These are phyloP conservation scores for Kockovaella imperatae DNA, from an alignment of 768 basidiomycete genomes.

Conservation along the genomic window DNA sequence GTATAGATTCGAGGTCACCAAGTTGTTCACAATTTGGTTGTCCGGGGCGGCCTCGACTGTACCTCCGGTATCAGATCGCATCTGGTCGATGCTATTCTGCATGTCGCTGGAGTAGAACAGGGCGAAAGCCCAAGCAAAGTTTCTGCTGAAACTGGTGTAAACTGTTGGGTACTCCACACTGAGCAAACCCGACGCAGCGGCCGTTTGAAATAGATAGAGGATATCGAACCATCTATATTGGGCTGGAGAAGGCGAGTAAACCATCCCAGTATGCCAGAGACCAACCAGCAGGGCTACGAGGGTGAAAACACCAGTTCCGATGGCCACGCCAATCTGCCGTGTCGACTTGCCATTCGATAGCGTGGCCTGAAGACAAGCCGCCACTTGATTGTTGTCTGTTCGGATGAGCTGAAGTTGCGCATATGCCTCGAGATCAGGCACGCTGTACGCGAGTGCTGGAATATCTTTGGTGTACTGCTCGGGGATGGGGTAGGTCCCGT, in stretches of 20 bases:
- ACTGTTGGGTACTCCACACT: conserved; percentile 78
- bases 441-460: conserved; percentile 71
- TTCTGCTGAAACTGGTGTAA: conserved; percentile 71
- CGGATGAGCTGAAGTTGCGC: conserved; percentile 69
- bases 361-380: conserved; percentile 85
- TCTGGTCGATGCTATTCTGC: conserved; percentile 68
- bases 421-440: conserved; percentile 87
- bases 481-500: conserved; percentile 43
- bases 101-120: conserved; percentile 56
- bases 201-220: conserved; percentile 73
- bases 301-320: conserved; percentile 61
- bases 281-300: conserved; percentile 52
- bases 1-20: conserved; percentile 20
- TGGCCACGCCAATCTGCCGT: conserved; percentile 65
- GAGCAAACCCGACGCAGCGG: conserved; percentile 67
- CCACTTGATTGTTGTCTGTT: conserved; percentile 60
- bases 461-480: conserved; percentile 50
- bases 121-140: conserved; percentile 84
- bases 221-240: conserved; percentile 75
- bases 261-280: conserved; percentile 47
- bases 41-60: conserved; percentile 57
- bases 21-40: conserved; percentile 69
- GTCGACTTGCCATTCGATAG: conserved; percentile 84
- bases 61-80: conserved; percentile 78
- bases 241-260: conserved; percentile 50